Percentiles rank a stretch among this genome's conserved stretches.
Conservation (phyloP, 495 filamentous ascomycete genomes). For the Parathielavia hyrcaniae region DNA sequence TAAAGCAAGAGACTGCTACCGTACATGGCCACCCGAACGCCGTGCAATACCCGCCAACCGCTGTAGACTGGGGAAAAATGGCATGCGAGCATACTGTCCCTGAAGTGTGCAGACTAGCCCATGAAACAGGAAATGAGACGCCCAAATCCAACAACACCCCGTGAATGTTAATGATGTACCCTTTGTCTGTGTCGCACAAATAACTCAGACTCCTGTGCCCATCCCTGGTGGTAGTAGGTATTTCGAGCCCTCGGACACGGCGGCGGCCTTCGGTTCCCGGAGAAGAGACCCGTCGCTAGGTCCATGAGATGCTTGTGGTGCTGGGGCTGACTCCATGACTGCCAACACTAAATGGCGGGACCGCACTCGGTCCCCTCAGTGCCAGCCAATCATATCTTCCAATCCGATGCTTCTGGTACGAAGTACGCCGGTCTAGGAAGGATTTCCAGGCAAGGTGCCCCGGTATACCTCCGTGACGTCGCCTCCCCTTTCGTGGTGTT, state of each 20-base stretch:
- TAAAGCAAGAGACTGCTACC: background rate
- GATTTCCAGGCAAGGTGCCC: background rate
- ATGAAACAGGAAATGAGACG: background rate
- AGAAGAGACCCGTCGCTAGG: background rate
- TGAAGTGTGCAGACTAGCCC: background rate
- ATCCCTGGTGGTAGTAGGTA: background rate
- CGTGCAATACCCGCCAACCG: background rate
- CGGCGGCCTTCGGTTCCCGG: background rate
- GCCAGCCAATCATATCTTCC: background rate
- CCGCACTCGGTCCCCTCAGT: background rate
- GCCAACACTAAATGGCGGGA: background rate
- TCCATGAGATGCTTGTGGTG: background rate
- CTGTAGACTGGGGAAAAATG: background rate
- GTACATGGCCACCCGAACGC: background rate
- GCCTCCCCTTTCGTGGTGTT: background rate
- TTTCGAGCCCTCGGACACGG: background rate
- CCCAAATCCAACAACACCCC: slow-evolving; percentile 7
- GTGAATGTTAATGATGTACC: slow-evolving; percentile 1
- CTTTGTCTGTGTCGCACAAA: background rate
- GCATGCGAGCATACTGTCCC: background rate
- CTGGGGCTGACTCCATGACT: background rate
- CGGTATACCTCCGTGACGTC: slow-evolving; percentile 5
- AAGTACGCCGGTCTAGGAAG: background rate
- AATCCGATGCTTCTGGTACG: background rate
- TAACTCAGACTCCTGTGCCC: slow-evolving; percentile 2